Evolutionary conservation across 192 early-diverging fungal species (phyloP), one percentile per base, ranked within the genome.

Genomic region (Umbelopsis vinacea): DNA sequence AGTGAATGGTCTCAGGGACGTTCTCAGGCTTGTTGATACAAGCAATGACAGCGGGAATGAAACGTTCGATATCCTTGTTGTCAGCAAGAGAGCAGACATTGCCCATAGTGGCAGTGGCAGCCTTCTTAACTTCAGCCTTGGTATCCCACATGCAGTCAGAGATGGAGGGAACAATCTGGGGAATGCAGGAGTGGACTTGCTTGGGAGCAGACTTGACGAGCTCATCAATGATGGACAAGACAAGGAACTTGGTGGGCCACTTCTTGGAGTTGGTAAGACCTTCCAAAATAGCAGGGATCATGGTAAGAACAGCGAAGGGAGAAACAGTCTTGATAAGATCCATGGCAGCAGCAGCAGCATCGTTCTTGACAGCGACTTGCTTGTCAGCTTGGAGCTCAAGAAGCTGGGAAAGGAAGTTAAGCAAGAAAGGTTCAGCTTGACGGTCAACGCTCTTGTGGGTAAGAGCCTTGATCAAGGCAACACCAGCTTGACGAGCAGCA

Each of bases 61-160:
- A 92, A 45, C 85, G 85, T 52, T 88, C 85, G 74, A 93, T 86
- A 82, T 94, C 93, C 81, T 87, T 87, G 89, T 94, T 94, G 74
- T 86, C 89, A 60, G 93, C 82, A 43, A 90, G 80, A 53, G 78
- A 83, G 83, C 88, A 91, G 73, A 91, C 85, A 74, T 88, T 84
- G 10, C 80, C 84, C 88, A 92, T 92, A 76, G 87, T 79, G 66
- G 81, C 73, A 29, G 81, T 86, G 52, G 92, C 93, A 66, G 91
- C 86, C 55, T 75, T 78, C 73, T 78, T 78, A 69, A 91, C 89
- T 74, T 92, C 90, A 52, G 89, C 83, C 84, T 93, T 93, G 69
- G 91, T 92, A 81, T 92, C 93, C 88, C 91, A 91, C 87, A 94
- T 92, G 67, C 84, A 84, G 71, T 90, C 87, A 53, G 88, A 91